Conservation (phyloP, 164 flowering plant species). For the Euptelea pleiosperma region DNA sequence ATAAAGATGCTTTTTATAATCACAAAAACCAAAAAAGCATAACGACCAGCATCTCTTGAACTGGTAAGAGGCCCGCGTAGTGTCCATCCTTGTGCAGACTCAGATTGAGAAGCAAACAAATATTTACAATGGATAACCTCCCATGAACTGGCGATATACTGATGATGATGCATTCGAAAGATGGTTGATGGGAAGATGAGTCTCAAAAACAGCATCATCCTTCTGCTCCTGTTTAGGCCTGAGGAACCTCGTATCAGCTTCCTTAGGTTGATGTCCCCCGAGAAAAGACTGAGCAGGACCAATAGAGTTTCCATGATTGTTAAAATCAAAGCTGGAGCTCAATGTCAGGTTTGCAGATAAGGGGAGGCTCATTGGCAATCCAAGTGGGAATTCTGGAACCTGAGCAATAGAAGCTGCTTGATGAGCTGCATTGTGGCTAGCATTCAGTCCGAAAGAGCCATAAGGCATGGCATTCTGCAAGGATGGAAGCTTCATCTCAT, state of each 20-base stretch:
- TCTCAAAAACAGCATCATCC: constrained; percentile 45
- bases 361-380: constrained; percentile 36
- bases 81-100: neutral
- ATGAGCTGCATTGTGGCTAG: constrained; percentile 22
- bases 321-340: constrained; percentile 27
- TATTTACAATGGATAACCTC: constrained; percentile 31
- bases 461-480: constrained; percentile 35
- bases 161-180: constrained; percentile 36
- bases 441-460: constrained; percentile 34
- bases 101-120: constrained; percentile 8
- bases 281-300: constrained; percentile 30
- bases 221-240: constrained; percentile 61
- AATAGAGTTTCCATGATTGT: constrained; percentile 19
- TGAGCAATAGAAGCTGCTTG: constrained; percentile 24
- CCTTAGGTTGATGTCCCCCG: constrained; percentile 39
- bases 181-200: constrained; percentile 26
- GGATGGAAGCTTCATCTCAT: constrained; percentile 54
- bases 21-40: constrained; percentile 1
- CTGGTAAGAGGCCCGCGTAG: neutral
- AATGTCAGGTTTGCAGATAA: constrained; percentile 29
- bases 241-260: constrained; percentile 33
- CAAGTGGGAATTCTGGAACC: constrained; percentile 36
- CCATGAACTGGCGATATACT: constrained; percentile 32
- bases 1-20: constrained; percentile 6
- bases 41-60: neutral